phyloP scores from a whole-genome alignment of 768 basidiomycete genomes.

The Pleurotus cornucopiae region DNA sequence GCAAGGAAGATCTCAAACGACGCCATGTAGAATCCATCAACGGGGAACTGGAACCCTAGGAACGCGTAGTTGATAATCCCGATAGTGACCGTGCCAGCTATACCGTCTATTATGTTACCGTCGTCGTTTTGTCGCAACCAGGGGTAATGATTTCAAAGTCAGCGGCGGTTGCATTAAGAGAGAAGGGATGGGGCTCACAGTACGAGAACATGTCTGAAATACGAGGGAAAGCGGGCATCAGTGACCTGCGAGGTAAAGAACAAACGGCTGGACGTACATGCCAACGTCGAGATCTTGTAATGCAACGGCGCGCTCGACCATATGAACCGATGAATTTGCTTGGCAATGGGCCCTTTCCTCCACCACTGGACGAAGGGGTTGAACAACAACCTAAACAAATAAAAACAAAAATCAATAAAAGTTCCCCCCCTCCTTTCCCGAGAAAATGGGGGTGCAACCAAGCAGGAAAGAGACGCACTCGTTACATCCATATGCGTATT shows the following conservation, averaged over 20 bases:
- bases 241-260: neutral
- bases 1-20: constrained; percentile 81
- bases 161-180: neutral
- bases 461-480: no score
- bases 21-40: constrained; percentile 76
- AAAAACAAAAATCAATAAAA: no score
- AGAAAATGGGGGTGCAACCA: no score
- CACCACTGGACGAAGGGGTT: constrained; percentile 78
- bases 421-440: no score
- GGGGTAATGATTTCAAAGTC: no score
- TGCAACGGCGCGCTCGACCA: constrained; percentile 76
- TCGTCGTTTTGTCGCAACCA: neutral
- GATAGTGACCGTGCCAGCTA: constrained; percentile 65
- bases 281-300: constrained; percentile 78
- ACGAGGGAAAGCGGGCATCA: neutral
- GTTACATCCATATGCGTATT: constrained; percentile 50
- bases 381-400: constrained; percentile 61
- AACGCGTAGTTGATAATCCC: constrained; percentile 70
- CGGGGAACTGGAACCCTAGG: constrained; percentile 67
- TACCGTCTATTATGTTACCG: constrained; percentile 35
- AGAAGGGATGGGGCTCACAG: constrained; percentile 23
- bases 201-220: constrained; percentile 51
- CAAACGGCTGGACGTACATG: constrained; percentile 37
- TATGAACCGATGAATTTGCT: constrained; percentile 69
- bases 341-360: constrained; percentile 71